Base-by-base conservation (phyloP, 768 basidiomycete species). In the Tephrocybe sp. region DNA sequence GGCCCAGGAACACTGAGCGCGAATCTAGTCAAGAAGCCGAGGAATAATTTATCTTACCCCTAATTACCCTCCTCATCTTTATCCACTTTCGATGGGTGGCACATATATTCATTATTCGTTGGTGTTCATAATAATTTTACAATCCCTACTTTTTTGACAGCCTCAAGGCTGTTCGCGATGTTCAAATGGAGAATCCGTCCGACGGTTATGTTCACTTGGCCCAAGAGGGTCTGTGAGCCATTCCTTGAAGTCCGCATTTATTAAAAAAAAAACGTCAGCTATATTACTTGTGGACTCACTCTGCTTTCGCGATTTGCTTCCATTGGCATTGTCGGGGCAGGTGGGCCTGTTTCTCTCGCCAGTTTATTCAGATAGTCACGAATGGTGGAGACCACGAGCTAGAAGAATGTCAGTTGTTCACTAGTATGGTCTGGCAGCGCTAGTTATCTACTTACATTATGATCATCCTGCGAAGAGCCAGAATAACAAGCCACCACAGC, bases 391-490 rank as follows among this genome's bases (percentile, higher is more conserved):
- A 80, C 76, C 11, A 88, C 79, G 45, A 89, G 73, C 88, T 90
- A 50, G 4, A 42, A 32, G 33, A 4, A 42, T 18, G 14, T 26
- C 6, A 47, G 2, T 12, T 10, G 18, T 34, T 9, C 21, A n/a
- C 38, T 4, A 38, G 20, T n/a, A n/a, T n/a, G n/a, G n/a, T n/a
- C n/a, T 17, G 38, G 20, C 8, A 3, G 20, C 7, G 18, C 20
- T 12, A 23, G 30, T n/a, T 30, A 9, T 23, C 24, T 41, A 12
- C 85, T 50, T 59, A 92, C 89, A 53, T 75, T 79, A 60, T 92
- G 90, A 64, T 92, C 90, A 50, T 92, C 90, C 48, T 81, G 75
- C 40, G 85, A 88, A 37, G 88, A 88, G 23, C 90, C 90, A 14
- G 90, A 91, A 66, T 88, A 91, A 57, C 85, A 87, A 3, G 85